Evolutionary conservation across 2,329 filamentous ascomycete species (phyloP), one percentile per base, ranked within the genome.

Genomic region (Pyricularia sp.): DNA sequence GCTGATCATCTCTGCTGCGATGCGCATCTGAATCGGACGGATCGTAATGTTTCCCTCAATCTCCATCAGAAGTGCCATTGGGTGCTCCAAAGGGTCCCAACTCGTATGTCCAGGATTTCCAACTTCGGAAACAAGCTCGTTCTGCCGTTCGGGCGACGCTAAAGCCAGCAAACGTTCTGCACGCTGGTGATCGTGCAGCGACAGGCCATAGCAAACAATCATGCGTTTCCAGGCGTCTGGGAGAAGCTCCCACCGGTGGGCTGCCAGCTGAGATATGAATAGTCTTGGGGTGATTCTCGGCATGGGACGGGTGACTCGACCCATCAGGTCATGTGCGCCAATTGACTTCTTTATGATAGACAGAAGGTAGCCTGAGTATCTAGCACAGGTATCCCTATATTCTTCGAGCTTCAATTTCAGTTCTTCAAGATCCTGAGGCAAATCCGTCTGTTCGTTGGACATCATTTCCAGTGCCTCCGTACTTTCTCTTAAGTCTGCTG

Each of bases 41-140:
- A 93, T 87, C 12, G 87, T 73, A 1, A 92, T 80, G 0, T 83
- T 82, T 36, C 82, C 86, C 68, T 92, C 89, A 0, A 89, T 79
- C 74, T 92, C 89, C 0, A 92, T 70, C 0, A 93, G 77, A 0
- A 92, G 77, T 70, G 81, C 87, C 26, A 92, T 89, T 0, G 89
- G 88, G 55, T 80, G 77, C 0, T 84, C 70, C 0, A 73, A 12
- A 0, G 84, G 82, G 6, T 82, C 72, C 87, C 88, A 92, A 11
- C 83, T 85, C 1, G 73, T 71, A 70, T 89, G 87, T 0, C 88
- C 88, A 0, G 71, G 20, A 68, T 88, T 88, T 2, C 72, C 58
- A 0, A 84, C 69, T 70, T 86, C 85, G 10, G 72, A 76, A 0
- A 79, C 50, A 0, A 86, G 72, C 4, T 7, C 1, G 26, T 64